phyloP scores from a whole-genome alignment of 208 protist species.

The Phytomonas sp. region DNA sequence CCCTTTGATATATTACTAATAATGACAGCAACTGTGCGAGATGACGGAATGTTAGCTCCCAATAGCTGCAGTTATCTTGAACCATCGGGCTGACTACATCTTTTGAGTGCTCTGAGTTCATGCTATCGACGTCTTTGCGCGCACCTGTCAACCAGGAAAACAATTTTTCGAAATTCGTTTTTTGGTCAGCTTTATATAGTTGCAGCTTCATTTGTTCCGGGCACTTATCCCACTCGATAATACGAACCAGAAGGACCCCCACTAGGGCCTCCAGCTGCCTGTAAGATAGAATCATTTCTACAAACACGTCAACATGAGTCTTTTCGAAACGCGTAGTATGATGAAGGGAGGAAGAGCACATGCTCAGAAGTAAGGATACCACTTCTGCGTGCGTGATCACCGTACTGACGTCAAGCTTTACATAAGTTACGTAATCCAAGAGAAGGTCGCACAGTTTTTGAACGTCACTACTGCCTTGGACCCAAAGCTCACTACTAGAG shows the following conservation, averaged over 20 bases:
- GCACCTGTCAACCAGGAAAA: no score
- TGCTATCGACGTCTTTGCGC: background rate
- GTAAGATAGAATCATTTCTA: constrained; percentile 58
- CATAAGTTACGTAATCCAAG: constrained; percentile 30
- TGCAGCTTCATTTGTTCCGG: no score
- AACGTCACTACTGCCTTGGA: background rate
- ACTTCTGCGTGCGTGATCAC: constrained; percentile 41
- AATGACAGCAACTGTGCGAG: constrained; percentile 53
- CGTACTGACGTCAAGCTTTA: constrained; percentile 28
- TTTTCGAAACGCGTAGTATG: constrained; percentile 46
- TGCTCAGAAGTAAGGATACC: constrained; percentile 54
- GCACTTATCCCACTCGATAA: constrained; percentile 7
- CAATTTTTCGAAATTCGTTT: no score
- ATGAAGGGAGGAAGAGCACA: constrained; percentile 70
- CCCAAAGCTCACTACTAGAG: background rate
- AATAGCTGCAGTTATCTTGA: constrained; percentile 22
- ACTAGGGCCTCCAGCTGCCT: constrained; percentile 29
- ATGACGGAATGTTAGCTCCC: constrained; percentile 37
- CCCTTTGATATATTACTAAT: constrained; percentile 54
- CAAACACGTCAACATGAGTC: constrained; percentile 63
- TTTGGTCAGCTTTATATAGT: no score
- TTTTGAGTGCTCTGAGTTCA: background rate
- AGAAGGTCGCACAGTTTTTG: constrained; percentile 37
- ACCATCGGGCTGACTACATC: constrained; percentile 10
- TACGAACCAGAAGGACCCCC: constrained; percentile 27